Conservation (phyloP, 1,139 yeast genomes). For the Pichia sp. region DNA sequence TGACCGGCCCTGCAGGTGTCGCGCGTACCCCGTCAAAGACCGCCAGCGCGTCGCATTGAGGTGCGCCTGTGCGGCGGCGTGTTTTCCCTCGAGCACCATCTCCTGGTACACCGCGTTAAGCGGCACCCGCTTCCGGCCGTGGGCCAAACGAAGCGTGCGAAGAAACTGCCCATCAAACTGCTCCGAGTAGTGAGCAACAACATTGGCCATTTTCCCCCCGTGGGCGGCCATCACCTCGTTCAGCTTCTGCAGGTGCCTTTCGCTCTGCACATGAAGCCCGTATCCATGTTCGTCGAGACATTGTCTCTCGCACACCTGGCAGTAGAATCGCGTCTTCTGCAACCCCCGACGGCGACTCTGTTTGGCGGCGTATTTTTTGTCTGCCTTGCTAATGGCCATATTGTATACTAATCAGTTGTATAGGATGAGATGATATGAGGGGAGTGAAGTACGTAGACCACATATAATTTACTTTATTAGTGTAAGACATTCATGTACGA, state of each 20-base stretch:
- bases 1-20: slow-evolving; percentile 37
- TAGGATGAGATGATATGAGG: too few relatives aligned
- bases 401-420: too few relatives aligned
- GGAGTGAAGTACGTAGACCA: too few relatives aligned
- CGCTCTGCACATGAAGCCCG: slow-evolving; percentile 75
- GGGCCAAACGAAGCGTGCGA: slow-evolving; percentile 53
- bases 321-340: slow-evolving; percentile 78
- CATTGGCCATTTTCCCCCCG: slow-evolving; percentile 37
- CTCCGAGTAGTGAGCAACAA: slow-evolving; percentile 53
- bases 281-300: slow-evolving; percentile 95
- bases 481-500: too few relatives aligned
- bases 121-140: slow-evolving; percentile 74
- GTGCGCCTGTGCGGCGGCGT: slow-evolving; percentile 70
- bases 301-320: slow-evolving; percentile 89
- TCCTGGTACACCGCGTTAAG: slow-evolving; percentile 90
- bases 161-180: slow-evolving; percentile 62
- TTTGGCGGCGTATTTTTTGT: slow-evolving; percentile 17
- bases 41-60: slow-evolving; percentile 85
- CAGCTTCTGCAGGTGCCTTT: slow-evolving; percentile 61
- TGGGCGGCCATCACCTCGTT: slow-evolving; percentile 22
- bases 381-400: slow-evolving; percentile 8
- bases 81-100: slow-evolving; percentile 64
- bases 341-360: slow-evolving; percentile 78
- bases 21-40: slow-evolving; percentile 64
- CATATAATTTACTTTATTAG: too few relatives aligned